phyloP scores from a whole-genome alignment of 148 eudicot genomes.

The Chenopodium album region DNA sequence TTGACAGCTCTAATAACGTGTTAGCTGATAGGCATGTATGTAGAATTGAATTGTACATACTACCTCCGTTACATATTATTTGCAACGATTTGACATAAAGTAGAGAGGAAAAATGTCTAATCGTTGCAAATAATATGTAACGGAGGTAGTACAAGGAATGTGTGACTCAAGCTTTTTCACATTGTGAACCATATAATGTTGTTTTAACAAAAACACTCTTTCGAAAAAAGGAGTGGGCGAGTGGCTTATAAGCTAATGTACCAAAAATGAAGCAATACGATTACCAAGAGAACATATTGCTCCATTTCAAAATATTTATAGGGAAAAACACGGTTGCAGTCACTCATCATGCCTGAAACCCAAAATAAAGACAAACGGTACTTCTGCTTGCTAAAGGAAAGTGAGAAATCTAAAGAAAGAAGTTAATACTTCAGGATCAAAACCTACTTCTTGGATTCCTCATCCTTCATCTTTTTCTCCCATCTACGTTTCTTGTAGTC shows the following conservation, averaged over 20 bases:
- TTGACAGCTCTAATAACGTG: background rate
- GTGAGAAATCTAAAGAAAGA: background rate
- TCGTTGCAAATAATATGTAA: too few relatives aligned
- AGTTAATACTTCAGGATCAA: background rate
- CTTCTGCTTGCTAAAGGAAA: background rate
- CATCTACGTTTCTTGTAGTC: slow-evolving; percentile 83
- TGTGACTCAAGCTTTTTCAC: background rate
- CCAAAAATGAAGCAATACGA: background rate
- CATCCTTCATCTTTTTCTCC: slow-evolving; percentile 92
- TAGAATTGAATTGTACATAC: background rate
- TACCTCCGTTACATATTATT: too few relatives aligned
- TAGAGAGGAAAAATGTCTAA: too few relatives aligned
- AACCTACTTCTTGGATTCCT: slow-evolving; percentile 40
- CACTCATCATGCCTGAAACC: background rate
- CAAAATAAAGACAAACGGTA: background rate
- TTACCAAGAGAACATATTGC: background rate
- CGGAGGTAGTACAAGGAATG: background rate
- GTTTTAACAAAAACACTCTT: background rate
- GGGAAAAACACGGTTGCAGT: background rate
- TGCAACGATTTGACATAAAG: too few relatives aligned
- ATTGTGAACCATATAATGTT: background rate
- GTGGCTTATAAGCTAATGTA: background rate
- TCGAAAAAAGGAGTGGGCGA: too few relatives aligned
- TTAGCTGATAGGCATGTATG: background rate
- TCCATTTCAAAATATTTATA: background rate